Conservation (phyloP, 768 basidiomycete genomes). For the Tylopilus cervinicoccineus region DNA sequence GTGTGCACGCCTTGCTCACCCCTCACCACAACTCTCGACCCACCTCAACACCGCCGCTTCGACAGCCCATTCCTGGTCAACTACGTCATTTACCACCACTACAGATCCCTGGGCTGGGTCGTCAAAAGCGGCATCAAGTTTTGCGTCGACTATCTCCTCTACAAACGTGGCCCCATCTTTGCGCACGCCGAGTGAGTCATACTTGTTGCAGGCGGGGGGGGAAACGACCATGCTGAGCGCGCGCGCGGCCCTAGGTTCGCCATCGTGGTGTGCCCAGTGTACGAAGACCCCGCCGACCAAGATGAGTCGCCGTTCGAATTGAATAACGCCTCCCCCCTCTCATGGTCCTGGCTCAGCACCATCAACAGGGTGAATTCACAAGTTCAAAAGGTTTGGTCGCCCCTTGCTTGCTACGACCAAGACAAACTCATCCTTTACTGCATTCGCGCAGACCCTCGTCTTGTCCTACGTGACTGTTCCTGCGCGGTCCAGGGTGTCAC, state of each 20-base stretch:
- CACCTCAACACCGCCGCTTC: slow-evolving; percentile 42
- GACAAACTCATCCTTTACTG: slow-evolving; percentile 1
- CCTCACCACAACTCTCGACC: slow-evolving; percentile 24
- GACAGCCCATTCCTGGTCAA: slow-evolving; percentile 93
- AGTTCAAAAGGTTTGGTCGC: slow-evolving; percentile 85
- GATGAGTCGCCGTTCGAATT: slow-evolving; percentile 58
- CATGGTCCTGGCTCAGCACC: slow-evolving; percentile 97
- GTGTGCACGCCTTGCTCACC: slow-evolving; percentile 44
- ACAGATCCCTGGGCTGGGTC: slow-evolving; percentile 94
- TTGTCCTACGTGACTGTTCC: slow-evolving; percentile 93
- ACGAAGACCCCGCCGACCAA: slow-evolving; percentile 77
- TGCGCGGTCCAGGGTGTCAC: slow-evolving; percentile 52
- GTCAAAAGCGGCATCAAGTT: slow-evolving; percentile 96
- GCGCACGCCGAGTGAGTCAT: slow-evolving; percentile 85
- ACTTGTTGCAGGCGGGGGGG: neutral
- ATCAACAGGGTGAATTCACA: slow-evolving; percentile 95
- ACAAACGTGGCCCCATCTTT: slow-evolving; percentile 93
- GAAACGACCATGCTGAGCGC: neutral
- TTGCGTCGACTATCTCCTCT: slow-evolving; percentile 91
- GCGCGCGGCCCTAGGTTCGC: slow-evolving; percentile 68
- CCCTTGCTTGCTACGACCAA: neutral
- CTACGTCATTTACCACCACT: slow-evolving; percentile 92
- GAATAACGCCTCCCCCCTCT: slow-evolving; percentile 65
- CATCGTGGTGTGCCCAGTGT: slow-evolving; percentile 84
- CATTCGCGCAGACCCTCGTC: slow-evolving; percentile 68